Percentiles rank a stretch among this genome's conserved stretches.
Evolutionary conservation across 1,139 yeast species (phyloP).

Genomic region (Debaryomyces fabryi): DNA sequence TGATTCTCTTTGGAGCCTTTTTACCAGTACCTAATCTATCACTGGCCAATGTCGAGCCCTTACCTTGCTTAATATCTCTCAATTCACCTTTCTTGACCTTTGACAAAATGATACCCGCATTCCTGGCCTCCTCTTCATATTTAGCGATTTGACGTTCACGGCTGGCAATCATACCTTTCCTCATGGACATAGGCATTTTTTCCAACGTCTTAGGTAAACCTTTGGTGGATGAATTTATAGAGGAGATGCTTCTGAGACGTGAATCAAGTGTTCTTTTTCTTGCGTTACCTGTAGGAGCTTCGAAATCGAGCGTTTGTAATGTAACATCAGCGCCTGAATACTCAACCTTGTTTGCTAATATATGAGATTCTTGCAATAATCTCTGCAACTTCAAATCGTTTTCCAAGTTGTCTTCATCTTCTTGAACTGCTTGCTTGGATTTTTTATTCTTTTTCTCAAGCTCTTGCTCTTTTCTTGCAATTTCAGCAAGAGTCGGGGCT

Average conservation of each 20-base stretch:
- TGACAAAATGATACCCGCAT: slow-evolving; percentile 83
- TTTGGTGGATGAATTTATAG: slow-evolving; percentile 46
- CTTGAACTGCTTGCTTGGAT: slow-evolving; percentile 27
- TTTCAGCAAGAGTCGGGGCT: slow-evolving; percentile 44
- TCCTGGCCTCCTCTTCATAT: slow-evolving; percentile 75
- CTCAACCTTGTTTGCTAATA: slow-evolving; percentile 59
- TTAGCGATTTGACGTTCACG: slow-evolving; percentile 54
- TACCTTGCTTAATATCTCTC: slow-evolving; percentile 57
- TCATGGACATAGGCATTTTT: slow-evolving; percentile 84
- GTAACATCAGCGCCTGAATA: slow-evolving; percentile 80
- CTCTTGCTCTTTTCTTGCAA: slow-evolving; percentile 31
- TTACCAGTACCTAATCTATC: slow-evolving; percentile 62
- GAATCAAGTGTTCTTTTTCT: slow-evolving; percentile 73
- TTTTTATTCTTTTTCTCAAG: slow-evolving; percentile 31
- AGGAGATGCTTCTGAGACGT: slow-evolving; percentile 60
- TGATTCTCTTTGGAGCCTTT: slow-evolving; percentile 33
- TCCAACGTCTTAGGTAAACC: slow-evolving; percentile 55
- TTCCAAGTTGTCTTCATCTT: slow-evolving; percentile 58
- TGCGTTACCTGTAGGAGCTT: slow-evolving; percentile 79
- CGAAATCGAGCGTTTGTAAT: slow-evolving; percentile 63
- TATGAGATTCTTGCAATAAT: slow-evolving; percentile 81
- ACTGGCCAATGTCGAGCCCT: slow-evolving; percentile 51
- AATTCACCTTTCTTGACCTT: slow-evolving; percentile 65
- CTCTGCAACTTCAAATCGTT: slow-evolving; percentile 86
- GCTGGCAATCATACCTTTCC: slow-evolving; percentile 77